phyloP scores from a whole-genome alignment of 148 eudicot genomes.

The Rhododendron vialii region DNA sequence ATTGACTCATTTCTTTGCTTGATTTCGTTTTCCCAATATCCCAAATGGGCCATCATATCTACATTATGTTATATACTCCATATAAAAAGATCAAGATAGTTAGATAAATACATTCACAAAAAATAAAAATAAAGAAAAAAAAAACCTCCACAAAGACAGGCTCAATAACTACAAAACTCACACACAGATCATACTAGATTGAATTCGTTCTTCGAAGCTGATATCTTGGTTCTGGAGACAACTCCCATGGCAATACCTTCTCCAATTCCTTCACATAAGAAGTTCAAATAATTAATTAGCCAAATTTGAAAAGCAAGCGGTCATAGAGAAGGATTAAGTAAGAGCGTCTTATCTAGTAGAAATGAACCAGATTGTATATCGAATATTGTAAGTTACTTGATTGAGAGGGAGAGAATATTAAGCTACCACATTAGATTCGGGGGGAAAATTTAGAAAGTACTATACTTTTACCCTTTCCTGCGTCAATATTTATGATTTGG shows the following conservation, averaged over 20 bases:
- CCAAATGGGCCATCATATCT: neutral
- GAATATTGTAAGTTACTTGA: neutral
- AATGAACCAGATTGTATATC: neutral
- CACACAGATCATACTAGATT: slow-evolving; percentile 1
- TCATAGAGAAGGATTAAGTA: neutral
- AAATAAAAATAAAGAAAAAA: neutral
- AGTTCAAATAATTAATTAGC: neutral
- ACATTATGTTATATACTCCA: neutral
- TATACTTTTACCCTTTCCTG: neutral
- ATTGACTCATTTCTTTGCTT: neutral
- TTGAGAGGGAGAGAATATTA: neutral
- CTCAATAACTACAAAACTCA: slow-evolving; percentile 10
- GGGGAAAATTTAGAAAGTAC: no score
- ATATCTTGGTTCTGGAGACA: slow-evolving; percentile 40
- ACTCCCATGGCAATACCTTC: slow-evolving; percentile 11
- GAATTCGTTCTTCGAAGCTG: slow-evolving; percentile 71
- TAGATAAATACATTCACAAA: neutral
- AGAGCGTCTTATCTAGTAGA: neutral
- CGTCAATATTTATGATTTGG: neutral
- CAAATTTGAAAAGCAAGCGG: neutral
- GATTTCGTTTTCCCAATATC: neutral
- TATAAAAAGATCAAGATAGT: neutral
- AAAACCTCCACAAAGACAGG: neutral
- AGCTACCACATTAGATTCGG: neutral
- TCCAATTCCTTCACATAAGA: slow-evolving; percentile 42